These are phyloP conservation scores for Populus pruinosa DNA, from an alignment of 345 rosid species.

Conservation along the genomic window DNA sequence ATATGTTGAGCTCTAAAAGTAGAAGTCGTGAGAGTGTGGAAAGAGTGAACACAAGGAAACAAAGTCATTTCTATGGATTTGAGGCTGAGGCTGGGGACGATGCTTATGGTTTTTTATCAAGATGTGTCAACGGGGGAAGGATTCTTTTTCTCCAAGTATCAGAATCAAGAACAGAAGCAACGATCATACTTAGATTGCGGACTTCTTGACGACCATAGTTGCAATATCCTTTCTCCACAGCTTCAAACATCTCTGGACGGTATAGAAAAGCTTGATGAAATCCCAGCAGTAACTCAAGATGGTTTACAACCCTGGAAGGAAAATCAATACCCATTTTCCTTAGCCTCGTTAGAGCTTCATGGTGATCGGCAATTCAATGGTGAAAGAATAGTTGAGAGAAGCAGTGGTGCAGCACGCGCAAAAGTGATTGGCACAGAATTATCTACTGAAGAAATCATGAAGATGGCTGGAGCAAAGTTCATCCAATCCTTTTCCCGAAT, in stretches of 20 bases:
- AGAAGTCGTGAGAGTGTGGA: not conserved
- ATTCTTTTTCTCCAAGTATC: slow-evolving; percentile 12
- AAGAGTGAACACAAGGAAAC: not conserved
- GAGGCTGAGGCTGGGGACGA: not conserved
- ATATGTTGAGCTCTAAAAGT: not conserved
- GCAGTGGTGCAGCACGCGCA: slow-evolving; percentile 1
- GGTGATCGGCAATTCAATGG: slow-evolving; percentile 23
- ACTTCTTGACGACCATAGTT: slow-evolving; percentile 21
- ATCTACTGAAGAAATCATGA: slow-evolving; percentile 26
- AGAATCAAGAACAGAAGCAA: slow-evolving; percentile 16
- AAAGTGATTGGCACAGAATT: not conserved
- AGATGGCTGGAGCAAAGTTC: slow-evolving; percentile 31
- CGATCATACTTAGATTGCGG: slow-evolving; percentile 9
- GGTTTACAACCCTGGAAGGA: slow-evolving; percentile 14
- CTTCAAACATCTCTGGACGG: slow-evolving; percentile 28
- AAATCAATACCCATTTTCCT: slow-evolving; percentile 15
- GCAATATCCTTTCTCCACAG: slow-evolving; percentile 25
- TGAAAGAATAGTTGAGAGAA: slow-evolving; percentile 20
- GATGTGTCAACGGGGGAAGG: slow-evolving; percentile 10
- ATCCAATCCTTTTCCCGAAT: slow-evolving; percentile 13
- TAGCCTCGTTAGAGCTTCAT: slow-evolving; percentile 43
- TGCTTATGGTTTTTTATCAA: slow-evolving; percentile 23
- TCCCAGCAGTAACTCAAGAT: slow-evolving; percentile 3
- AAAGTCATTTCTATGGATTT: not conserved
- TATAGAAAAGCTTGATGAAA: slow-evolving; percentile 16